Evolutionary conservation across 2,329 filamentous ascomycete genomes (phyloP).

Genomic region (Ophiocordyceps sinensis): DNA sequence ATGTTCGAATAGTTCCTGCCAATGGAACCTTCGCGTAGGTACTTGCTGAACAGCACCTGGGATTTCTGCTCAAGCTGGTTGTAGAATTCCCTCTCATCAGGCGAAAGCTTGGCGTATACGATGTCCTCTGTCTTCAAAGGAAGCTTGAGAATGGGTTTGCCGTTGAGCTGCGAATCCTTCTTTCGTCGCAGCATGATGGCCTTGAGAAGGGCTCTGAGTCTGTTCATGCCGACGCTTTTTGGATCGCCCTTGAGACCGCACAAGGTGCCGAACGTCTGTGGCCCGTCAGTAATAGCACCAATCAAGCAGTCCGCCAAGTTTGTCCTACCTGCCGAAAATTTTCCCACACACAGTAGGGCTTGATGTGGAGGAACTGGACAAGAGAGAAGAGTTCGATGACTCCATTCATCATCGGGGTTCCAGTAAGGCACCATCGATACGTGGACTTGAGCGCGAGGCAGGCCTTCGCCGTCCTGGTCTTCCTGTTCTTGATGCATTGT

Average conservation of each 20-base stretch:
- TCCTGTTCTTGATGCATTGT: conserved; percentile 67
- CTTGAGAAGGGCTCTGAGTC: conserved; percentile 62
- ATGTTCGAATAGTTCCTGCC: conserved; percentile 61
- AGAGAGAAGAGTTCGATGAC: conserved; percentile 66
- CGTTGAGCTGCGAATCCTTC: conserved; percentile 67
- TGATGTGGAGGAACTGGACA: conserved; percentile 62
- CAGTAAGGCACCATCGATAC: conserved; percentile 68
- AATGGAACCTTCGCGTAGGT: conserved; percentile 53
- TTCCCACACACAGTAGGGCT: conserved; percentile 53
- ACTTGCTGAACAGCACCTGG: conserved; percentile 61
- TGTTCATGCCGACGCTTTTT: conserved; percentile 48
- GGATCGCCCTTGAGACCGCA: conserved; percentile 30
- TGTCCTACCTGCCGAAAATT: conserved; percentile 41
- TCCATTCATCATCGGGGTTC: conserved; percentile 81
- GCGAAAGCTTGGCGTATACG: conserved; percentile 56
- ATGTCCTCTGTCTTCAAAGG: conserved; percentile 65
- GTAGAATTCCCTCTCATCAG: conserved; percentile 66
- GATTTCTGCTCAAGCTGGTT: conserved; percentile 55
- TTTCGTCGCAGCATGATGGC: conserved; percentile 71
- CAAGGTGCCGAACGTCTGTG: conserved; percentile 26
- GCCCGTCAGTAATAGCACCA: background rate
- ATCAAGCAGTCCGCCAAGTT: background rate
- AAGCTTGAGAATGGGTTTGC: conserved; percentile 64
- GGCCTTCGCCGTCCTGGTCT: conserved; percentile 57
- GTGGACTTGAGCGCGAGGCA: conserved; percentile 50